phyloP scores from a whole-genome alignment of 345 rosid genomes.

The Pugionium cornutum region DNA sequence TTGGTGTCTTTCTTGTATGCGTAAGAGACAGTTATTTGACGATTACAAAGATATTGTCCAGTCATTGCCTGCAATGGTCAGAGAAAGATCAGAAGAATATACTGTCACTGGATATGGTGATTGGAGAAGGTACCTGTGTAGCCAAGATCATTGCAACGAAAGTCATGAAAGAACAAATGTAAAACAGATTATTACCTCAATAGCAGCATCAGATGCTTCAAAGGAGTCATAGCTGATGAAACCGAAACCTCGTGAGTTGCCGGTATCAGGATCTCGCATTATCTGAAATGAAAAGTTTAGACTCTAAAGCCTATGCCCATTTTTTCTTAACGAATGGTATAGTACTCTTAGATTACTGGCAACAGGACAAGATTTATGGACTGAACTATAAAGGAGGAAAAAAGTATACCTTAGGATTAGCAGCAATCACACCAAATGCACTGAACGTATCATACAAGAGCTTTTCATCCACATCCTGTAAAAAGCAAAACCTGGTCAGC shows the following conservation, averaged over 20 bases:
- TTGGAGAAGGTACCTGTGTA: background rate
- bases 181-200: conserved; percentile 58
- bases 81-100: conserved; percentile 18
- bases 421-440: conserved; percentile 94
- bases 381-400: background rate
- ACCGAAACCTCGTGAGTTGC: conserved; percentile 97
- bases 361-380: background rate
- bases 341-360: background rate
- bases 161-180: background rate
- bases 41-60: conserved; percentile 94
- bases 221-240: conserved; percentile 98
- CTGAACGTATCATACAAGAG: conserved; percentile 95
- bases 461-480: conserved; percentile 98
- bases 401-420: conserved; percentile 84
- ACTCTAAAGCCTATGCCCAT: background rate
- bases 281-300: conserved; percentile 49
- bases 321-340: background rate
- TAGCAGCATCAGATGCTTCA: conserved; percentile 98
- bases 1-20: conserved; percentile 98
- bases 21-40: conserved; percentile 94
- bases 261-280: conserved; percentile 98
- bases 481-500: conserved; percentile 20
- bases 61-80: conserved; percentile 75
- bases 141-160: background rate
- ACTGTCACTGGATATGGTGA: background rate